Base-by-base conservation (phyloP, 140 eudicot species). In the Flaveria floridana region DNA sequence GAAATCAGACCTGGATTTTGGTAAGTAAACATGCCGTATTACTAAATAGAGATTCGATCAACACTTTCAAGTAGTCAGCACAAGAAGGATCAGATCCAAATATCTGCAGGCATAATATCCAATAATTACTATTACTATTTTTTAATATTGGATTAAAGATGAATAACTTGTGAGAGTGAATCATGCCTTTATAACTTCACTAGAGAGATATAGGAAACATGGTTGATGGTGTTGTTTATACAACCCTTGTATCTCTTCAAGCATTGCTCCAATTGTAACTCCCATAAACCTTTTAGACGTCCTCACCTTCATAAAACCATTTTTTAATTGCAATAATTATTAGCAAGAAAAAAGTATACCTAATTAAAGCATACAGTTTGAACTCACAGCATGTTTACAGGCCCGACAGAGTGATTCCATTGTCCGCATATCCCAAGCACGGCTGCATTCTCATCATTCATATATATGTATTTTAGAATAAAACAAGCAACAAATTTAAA, bases 351-450 rank as follows among this genome's bases (percentile, higher is more conserved):
- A 6, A 70, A 39, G 6, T 11, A 26, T 6, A 47, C 13, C 15
- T 59, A 73, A 48, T 41, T 12, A 68, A 68, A 42, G 12, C 16
- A 9, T 37, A 75, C 39, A 76, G 69, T 65, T 41, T 41, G 48
- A 78, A 86, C 99, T 95, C 82, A 95, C 99, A 71, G 99, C 99
- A 86, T 95, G 89, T 87, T 95, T 95, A 85, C 99, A 95, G 21
- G 99, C 99, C 82, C 97, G 89, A 72, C 99, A 95, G 55, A 95
- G 96, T 83, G 99, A 95, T 82, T 95, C 99, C 99, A 95, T 95
- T 3, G 99, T 88, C 81, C 96, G 79, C 95, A 89, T 87, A 74
- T 95, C 99, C 99, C 99, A 95, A 37, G 99, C 96, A 83, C 99
- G 97, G 57, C 99, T 95, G 87, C 81, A 72, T 18, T 61, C 67